phyloP scores from a whole-genome alignment of 31 red algal genomes.

The Odonthalia washingtoniensis region DNA sequence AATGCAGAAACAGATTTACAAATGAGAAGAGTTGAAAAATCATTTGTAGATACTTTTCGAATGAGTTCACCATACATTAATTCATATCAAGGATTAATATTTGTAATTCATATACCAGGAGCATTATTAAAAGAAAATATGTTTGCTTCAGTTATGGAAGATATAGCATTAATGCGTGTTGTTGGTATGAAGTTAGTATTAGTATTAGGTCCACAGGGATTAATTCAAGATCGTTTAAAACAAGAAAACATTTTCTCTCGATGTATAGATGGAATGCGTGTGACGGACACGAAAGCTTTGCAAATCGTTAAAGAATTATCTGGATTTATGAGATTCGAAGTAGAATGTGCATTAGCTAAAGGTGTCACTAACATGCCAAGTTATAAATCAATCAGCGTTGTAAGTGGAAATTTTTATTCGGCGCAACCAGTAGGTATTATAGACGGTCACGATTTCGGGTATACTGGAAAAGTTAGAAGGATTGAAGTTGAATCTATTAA shows the following conservation, averaged over 20 bases:
- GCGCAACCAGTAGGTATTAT: slow-evolving; percentile 96
- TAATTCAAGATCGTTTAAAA: slow-evolving; percentile 69
- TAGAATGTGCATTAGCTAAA: slow-evolving; percentile 77
- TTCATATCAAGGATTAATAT: slow-evolving; percentile 78
- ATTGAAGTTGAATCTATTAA: slow-evolving; percentile 84
- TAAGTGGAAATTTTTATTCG: slow-evolving; percentile 93
- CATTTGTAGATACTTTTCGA: slow-evolving; percentile 93
- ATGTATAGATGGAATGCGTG: slow-evolving; percentile 69
- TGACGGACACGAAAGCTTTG: slow-evolving; percentile 70
- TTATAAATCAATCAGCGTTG: slow-evolving; percentile 70
- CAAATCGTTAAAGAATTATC: slow-evolving; percentile 80
- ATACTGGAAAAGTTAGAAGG: slow-evolving; percentile 82
- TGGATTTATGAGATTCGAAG: slow-evolving; percentile 88
- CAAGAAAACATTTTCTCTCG: slow-evolving; percentile 25
- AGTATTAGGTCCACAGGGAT: slow-evolving; percentile 81
- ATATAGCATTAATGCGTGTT: slow-evolving; percentile 86
- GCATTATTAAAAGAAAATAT: slow-evolving; percentile 70
- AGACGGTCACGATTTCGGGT: slow-evolving; percentile 94
- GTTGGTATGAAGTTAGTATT: slow-evolving; percentile 94
- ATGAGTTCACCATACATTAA: slow-evolving; percentile 93
- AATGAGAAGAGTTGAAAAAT: background rate
- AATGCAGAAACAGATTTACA: background rate
- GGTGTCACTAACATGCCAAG: slow-evolving; percentile 85
- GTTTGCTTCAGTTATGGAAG: slow-evolving; percentile 91
- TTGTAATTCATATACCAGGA: slow-evolving; percentile 97